Conservation (phyloP, 2,329 filamentous ascomycete species). For the Calonectria leucothoes region DNA sequence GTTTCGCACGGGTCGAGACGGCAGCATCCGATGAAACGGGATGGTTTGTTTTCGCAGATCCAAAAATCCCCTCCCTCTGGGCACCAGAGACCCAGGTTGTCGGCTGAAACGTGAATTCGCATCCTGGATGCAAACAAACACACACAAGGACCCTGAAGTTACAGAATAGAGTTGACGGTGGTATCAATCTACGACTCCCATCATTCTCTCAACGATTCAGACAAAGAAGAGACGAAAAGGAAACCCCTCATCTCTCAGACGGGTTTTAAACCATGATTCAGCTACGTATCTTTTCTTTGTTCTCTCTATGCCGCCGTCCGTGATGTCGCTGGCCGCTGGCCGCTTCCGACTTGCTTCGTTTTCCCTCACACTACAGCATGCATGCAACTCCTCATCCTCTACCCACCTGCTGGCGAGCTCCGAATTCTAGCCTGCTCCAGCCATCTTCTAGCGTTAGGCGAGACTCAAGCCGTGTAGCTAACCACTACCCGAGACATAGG, state of each 20-base stretch:
- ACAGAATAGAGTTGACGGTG: background rate
- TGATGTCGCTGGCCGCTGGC: background rate
- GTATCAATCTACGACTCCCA: background rate
- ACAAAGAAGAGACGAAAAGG: background rate
- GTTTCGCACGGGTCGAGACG: conserved; percentile 46
- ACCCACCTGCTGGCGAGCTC: background rate
- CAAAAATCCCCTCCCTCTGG: conserved; percentile 49
- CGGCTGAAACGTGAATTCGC: conserved; percentile 15
- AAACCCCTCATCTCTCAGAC: background rate
- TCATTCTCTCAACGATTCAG: background rate
- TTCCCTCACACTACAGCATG: background rate
- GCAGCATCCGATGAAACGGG: conserved; percentile 56
- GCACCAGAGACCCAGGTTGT: conserved; percentile 45
- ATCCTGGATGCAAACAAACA: conserved; percentile 20
- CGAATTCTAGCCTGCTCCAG: background rate
- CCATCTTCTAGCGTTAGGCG: background rate
- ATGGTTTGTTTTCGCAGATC: conserved; percentile 45
- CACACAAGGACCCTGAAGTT: background rate
- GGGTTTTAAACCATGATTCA: background rate
- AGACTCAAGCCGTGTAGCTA: background rate
- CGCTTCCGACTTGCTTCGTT: background rate
- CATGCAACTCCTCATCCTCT: background rate
- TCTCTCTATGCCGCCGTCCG: background rate
- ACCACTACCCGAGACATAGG: background rate
- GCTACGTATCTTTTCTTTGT: background rate